Evolutionary conservation across 306 rosid genomes (phyloP), one percentile per base, ranked within the genome.

Genomic region (Spatholobus suberectus): DNA sequence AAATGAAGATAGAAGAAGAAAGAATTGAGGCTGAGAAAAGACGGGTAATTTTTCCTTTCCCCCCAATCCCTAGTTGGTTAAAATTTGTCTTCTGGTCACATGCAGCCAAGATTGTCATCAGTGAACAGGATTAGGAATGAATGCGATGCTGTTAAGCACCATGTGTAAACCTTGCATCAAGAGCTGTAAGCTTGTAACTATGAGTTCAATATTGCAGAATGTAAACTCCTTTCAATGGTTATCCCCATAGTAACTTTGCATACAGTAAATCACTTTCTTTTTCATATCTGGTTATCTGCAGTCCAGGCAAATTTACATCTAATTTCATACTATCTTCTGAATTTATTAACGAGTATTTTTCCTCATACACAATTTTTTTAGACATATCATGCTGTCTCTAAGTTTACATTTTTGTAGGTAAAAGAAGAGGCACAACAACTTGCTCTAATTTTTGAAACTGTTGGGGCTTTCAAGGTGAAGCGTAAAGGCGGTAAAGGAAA

Each of bases 401-500:
- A 40, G 35, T 59, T 82, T 65, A 73, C 70, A 24, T 77, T 41
- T 77, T 68, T 82, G 44, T 84, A 92, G 99, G 99, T 90, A 65
- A 92, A 89, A 91, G 99, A 92, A 77, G 99, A 94, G 89, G 99
- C 99, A 6, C 94, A 85, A 9, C 98, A 96, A 77, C 94, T 96
- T 78, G 99, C 99, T 76, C 83, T 78, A 49, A 87, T 92, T 63
- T 92, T 94, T 75, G 97, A 96, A 90, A 86, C 99, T 57, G 94
- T 90, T 75, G 99, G 98, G 80, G 92, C 91, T 87, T 94, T 96
- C 85, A 92, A 92, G 90, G 99, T 96, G 82, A 96, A 88, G 88
- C 97, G 99, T 74, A 96, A 92, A 90, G 99, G 97, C 73, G 97
- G 98, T 77, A 96, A 94, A 84, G 99, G 99, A 81, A 94, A 94